Evolutionary conservation across 257 asterid genomes (phyloP), one percentile per base, ranked within the genome.

Genomic region (Lithospermum erythrorhizon): DNA sequence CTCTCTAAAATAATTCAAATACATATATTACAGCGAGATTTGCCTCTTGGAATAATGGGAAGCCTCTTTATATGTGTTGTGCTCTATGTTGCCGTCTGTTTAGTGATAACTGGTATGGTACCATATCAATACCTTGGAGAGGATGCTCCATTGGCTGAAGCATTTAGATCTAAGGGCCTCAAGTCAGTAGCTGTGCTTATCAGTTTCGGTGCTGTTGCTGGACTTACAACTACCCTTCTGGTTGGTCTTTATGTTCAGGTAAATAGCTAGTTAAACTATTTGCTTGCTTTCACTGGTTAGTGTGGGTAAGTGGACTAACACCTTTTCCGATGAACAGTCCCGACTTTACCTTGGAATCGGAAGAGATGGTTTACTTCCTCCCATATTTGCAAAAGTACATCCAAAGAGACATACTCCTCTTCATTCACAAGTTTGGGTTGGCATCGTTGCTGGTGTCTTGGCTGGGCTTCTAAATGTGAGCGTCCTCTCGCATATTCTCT

Each of bases 171-270:
- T 59, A 88, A 76, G 76, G 95, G 95, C 70, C 62, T 91, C 81
- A 83, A 80, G 73, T 88, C 75, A 45, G 96, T 88, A 29, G 79
- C 98, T 18, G 76, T 88, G 18, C 58, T 91, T 35, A 91, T 91
- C 75, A 91, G 98, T 83, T 62, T 87, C 68, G 98, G 95, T 77
- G 98, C 95, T 48, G 88, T 91, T 69, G 96, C 95, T 68, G 96
- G 98, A 73, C 90, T 91, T 30, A 81, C 96, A 27, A 91, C 98
- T 23, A 86, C 94, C 59, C 98, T 88, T 75, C 68, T 91, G 72
- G 95, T 91, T 60, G 98, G 98, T 70, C 98, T 91, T 71, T 88
- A 91, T 18, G 98, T 88, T 65, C 96, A 91, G 96, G 98, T 84
- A 67, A 73, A 56, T 65, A 54, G 73, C 57, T 35, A 6, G 47